These are phyloP conservation scores for Candida qinlingensis DNA, from an alignment of 805 yeast genomes.

Conservation along the genomic window DNA sequence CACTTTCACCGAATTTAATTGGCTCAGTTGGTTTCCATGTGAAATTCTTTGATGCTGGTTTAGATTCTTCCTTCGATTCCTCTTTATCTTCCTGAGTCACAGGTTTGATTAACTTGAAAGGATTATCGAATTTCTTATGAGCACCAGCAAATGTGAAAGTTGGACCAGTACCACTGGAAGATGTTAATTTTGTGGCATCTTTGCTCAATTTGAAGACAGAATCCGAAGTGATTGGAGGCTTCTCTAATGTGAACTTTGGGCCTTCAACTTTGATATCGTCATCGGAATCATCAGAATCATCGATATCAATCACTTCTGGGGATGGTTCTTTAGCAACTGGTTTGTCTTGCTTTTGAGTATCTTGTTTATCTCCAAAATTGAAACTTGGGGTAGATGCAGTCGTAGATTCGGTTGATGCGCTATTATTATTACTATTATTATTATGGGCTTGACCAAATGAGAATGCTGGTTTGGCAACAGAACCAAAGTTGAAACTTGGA, in stretches of 20 bases:
- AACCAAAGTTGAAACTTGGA: conserved; percentile 16
- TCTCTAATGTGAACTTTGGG: conserved; percentile 51
- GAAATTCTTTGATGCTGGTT: conserved; percentile 12
- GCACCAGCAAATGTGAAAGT: conserved; percentile 33
- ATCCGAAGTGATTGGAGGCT: conserved; percentile 43
- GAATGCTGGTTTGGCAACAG: conserved; percentile 8
- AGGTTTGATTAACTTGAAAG: conserved; percentile 27
- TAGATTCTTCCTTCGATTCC: conserved; percentile 2
- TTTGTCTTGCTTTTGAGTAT: background rate
- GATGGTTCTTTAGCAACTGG: conserved; percentile 7
- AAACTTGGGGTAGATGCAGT: conserved; percentile 3
- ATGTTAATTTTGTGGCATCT: conserved; percentile 18
- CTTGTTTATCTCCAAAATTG: background rate
- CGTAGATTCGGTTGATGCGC: background rate
- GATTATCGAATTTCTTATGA: conserved; percentile 26
- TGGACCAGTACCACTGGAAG: conserved; percentile 33
- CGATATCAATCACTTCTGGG: conserved; percentile 8
- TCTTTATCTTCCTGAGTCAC: conserved; percentile 4
- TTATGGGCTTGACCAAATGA: conserved; percentile 7
- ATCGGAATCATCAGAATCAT: conserved; percentile 31
- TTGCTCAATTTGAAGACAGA: conserved; percentile 45
- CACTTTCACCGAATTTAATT: conserved; percentile 10
- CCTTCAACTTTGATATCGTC: conserved; percentile 68
- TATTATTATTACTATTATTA: background rate
- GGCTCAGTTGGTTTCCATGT: conserved; percentile 24